phyloP scores from a whole-genome alignment of 2,329 filamentous ascomycete genomes.

The Microthyrium microscopicum region DNA sequence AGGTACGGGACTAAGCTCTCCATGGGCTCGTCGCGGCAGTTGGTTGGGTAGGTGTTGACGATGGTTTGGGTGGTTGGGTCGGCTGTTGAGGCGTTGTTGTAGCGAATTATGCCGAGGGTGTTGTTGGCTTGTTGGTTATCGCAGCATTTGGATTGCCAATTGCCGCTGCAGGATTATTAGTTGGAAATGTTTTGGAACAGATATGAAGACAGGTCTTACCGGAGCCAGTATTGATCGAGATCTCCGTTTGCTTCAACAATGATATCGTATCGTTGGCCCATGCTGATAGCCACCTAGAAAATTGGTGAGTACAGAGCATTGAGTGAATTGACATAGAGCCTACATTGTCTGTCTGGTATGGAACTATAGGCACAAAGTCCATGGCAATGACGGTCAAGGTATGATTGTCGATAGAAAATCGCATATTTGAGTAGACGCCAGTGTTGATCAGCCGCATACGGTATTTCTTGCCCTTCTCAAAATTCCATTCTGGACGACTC shows the following conservation, averaged over 20 bases:
- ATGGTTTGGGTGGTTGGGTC: conserved; percentile 16
- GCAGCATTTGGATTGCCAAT: conserved; percentile 11
- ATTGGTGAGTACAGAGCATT: conserved; percentile 4
- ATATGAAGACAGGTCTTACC: too few relatives aligned
- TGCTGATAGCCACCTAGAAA: background rate
- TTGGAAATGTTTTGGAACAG: too few relatives aligned
- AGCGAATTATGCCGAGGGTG: conserved; percentile 26
- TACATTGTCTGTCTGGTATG: conserved; percentile 21
- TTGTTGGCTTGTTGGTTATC: conserved; percentile 18
- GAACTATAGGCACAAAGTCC: conserved; percentile 28
- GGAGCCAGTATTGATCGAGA: conserved; percentile 18
- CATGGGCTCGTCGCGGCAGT: conserved; percentile 24
- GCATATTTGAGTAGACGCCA: conserved; percentile 21
- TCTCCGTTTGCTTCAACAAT: conserved; percentile 20
- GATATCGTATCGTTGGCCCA: conserved; percentile 24
- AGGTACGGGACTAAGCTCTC: conserved; percentile 21
- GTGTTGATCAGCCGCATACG: conserved; percentile 28
- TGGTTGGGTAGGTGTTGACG: conserved; percentile 17
- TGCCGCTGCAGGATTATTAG: conserved; percentile 19
- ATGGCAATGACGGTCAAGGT: conserved; percentile 26
- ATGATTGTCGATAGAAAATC: conserved; percentile 24
- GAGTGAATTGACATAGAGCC: conserved; percentile 16
- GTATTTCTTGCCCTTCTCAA: conserved; percentile 25
- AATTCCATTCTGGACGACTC: conserved; percentile 17
- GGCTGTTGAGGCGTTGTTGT: conserved; percentile 18